Evolutionary conservation across 441 rosid genomes (phyloP).

Genomic region (Erodium moschatum): DNA sequence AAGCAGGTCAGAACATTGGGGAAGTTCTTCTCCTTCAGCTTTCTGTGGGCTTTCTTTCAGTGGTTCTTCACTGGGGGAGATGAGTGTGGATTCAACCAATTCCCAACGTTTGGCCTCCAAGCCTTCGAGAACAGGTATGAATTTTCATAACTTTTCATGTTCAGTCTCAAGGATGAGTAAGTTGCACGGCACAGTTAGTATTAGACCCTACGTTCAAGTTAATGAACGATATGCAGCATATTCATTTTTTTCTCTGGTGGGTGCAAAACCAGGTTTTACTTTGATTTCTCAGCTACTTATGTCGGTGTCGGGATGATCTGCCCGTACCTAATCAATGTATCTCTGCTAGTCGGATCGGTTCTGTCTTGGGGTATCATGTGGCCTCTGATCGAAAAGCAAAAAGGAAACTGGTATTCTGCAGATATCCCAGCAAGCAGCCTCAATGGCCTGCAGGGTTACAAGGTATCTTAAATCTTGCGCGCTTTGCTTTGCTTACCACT

Average conservation of each 20-base stretch:
- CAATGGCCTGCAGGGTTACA: constrained; percentile 20
- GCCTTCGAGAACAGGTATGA: constrained; percentile 14
- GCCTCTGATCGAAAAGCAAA: constrained; percentile 20
- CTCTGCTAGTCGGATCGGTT: constrained; percentile 16
- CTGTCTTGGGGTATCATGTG: constrained; percentile 26
- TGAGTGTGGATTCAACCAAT: constrained; percentile 6
- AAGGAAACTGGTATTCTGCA: constrained; percentile 17
- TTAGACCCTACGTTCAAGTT: no score
- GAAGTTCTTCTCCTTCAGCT: constrained; percentile 19
- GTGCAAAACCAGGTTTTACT: constrained; percentile 20
- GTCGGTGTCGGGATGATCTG: constrained; percentile 25
- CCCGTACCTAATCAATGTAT: constrained; percentile 21
- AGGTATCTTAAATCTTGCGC: constrained; percentile 7
- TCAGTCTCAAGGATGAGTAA: not conserved
- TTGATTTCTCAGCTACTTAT: constrained; percentile 21
- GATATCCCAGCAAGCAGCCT: not conserved
- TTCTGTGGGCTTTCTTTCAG: constrained; percentile 20
- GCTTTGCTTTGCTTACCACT: no score
- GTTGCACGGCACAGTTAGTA: no score
- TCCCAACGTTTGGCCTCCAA: constrained; percentile 22
- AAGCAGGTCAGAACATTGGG: constrained; percentile 17
- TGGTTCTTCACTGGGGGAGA: constrained; percentile 19
- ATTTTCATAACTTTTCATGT: not conserved
- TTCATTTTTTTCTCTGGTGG: not conserved
- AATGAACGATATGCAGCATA: not conserved